Base-by-base conservation (phyloP, 768 basidiomycete species). In the Boletales sp. region DNA sequence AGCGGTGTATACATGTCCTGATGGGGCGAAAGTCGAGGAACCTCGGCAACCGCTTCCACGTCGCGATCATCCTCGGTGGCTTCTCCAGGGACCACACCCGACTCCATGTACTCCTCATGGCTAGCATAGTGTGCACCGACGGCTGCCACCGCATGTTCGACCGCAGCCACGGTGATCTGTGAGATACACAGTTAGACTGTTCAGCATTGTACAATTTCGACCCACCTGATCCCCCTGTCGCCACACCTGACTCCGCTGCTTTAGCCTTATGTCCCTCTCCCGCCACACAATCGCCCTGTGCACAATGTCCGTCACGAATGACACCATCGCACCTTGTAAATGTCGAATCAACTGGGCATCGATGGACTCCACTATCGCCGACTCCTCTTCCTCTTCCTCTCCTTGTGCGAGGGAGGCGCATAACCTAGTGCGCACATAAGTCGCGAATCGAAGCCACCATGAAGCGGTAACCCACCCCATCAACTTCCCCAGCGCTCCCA, bases 161-260 rank as follows among this genome's bases (percentile, higher is more conserved):
- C 70, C 45, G 76, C 73, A 14, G 69, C 59, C 8, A 59, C 46
- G 4, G 73, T 66, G 30, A 82, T 69, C 80, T 84, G 51, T 14
- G 27, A 52, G 49, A 48, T 10, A 34, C 4, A 8, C 19, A n/a
- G 57, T 49, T 18, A 39, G 45, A 41, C 18, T 18, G 30, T 34
- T 4, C 19, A 11, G 32, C 31, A 40, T 24, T 35, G 10, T n/a
- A n/a, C 18, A 27, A 27, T 5, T 3, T 27, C 24, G 24, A 45
- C 56, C 11, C 43, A 81, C 78, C 56, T 77, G 70, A 29, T 72
- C 71, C 12, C 71, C 70, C 4, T 72, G 46, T 41, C 74, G 70
- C 83, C 86, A 89, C 8, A 74, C 82, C 56, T 78, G 84, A 41
- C 78, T 78, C 17, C 76, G 75, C 36, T 71, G 69, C 66, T 87